Evolutionary conservation across 495 filamentous ascomycete species (phyloP), one percentile per base, ranked within the genome.

Genomic region (Sphaerosporella brunnea): DNA sequence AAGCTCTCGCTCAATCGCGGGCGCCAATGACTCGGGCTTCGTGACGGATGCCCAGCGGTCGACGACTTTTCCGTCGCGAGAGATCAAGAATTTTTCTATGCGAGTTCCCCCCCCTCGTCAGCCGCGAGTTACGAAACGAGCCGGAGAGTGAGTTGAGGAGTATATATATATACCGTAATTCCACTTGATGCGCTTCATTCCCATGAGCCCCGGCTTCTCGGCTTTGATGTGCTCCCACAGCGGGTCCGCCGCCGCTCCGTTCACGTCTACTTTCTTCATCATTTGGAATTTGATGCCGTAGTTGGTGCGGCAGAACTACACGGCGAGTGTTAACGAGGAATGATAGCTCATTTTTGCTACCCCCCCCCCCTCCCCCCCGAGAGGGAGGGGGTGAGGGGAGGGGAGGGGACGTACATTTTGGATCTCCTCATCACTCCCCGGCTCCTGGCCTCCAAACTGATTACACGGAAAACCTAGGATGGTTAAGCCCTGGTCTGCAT

Each of bases 381-480:
- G 40, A 26, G 24, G 24, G 21, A 16, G 39, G 23, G 23, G 18
- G 7, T 43, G 40, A 11, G 11, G 19, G 40, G 40, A 25, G 40
- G 3, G 23, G 23, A 37, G 15, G 15, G 35, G 35, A 37, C 9
- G 35, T 18, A 37, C 35, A 18, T 67, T 65, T 65, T 92, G 82
- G 65, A 96, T 94, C 28, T 93, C 79, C 53, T 90, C 87, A 65
- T 90, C 78, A 68, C 69, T 68, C 51, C 83, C 86, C 13, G 86
- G 87, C 54, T 96, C 92, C 62, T 96, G 92, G 52, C 63, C 62
- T 60, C 77, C 80, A 69, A 99, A 99, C 66, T 99, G 90, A 71
- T 95, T 96, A 76, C 88, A 95, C 47, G 90, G 90, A 70, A 99
- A 95, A 54, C 88, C 90, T 55, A 99, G 71, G 64, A 99, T 75